These are phyloP conservation scores for Selenicereus undatus DNA, from an alignment of 148 eudicot species.

Conservation along the genomic window DNA sequence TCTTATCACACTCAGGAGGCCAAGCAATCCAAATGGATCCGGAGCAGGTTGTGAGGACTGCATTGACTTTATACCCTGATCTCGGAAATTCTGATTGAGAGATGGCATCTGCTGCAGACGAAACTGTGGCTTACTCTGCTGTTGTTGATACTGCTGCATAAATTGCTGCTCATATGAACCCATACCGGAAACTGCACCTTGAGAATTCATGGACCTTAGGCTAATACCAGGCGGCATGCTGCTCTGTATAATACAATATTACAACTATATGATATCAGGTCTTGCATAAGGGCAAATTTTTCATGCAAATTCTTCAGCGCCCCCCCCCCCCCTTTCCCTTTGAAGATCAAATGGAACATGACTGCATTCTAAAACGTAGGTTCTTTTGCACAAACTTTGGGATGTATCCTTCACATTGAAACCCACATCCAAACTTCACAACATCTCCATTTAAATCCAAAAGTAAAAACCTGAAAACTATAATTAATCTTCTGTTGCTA, in stretches of 20 bases:
- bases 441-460: too few relatives aligned
- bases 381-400: too few relatives aligned
- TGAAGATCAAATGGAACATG: too few relatives aligned
- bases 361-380: too few relatives aligned
- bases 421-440: too few relatives aligned
- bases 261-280: slow-evolving; percentile 3
- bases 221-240: slow-evolving; percentile 29
- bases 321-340: too few relatives aligned
- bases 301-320: too few relatives aligned
- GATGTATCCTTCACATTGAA: too few relatives aligned
- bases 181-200: slow-evolving; percentile 27
- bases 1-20: slow-evolving; percentile 72
- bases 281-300: too few relatives aligned
- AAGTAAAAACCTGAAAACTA: too few relatives aligned
- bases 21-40: slow-evolving; percentile 81
- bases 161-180: slow-evolving; percentile 48
- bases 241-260: slow-evolving; percentile 19
- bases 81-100: slow-evolving; percentile 65
- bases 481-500: background rate
- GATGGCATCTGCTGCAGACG: slow-evolving; percentile 77
- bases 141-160: slow-evolving; percentile 80
- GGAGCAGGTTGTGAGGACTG: slow-evolving; percentile 64
- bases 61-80: slow-evolving; percentile 68
- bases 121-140: slow-evolving; percentile 57
- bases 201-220: slow-evolving; percentile 34